Base-by-base conservation (phyloP, 495 filamentous ascomycete genomes). In the Tetracladium marchalianum region DNA sequence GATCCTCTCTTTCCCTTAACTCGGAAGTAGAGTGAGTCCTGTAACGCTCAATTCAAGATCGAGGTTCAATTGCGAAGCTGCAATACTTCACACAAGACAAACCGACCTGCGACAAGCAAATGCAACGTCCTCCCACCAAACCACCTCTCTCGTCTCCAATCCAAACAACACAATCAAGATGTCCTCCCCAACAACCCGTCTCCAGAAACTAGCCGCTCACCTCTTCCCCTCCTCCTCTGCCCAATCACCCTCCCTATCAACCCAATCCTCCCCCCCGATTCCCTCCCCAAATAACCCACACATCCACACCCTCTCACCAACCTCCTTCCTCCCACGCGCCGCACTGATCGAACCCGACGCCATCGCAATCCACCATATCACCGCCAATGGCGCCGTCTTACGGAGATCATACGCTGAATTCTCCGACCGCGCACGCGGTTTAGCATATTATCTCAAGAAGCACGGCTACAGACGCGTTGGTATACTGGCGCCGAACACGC, bases 321-420 rank as follows among this genome's bases (percentile, higher is more conserved):
- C 93, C 1, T 80, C 77, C 64, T 97, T 95, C 61, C 75, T 98
- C 11, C 82, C 83, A 31, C 79, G 90, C 42, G 92, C 92, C 22
- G 92, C 90, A 4, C 69, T 73, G 33, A 90, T 98, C 53, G 92
- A 98, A 62, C 92, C 92, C 18, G 72, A 90, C 57, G 89, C 85
- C 34, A 72, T 79, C 59, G 92, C 90, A 39, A 85, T 97, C 56
- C 82, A 87, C 64, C 92, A 98, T 64, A 59, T 86, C 41, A 95
- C 88, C 0, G 77, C 86, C 44, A 90, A 92, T 62, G 73, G 77
- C 52, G 75, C 77, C 50, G 47, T 66, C 4, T 69, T 98, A 6
- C 72, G 83, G 18, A 71, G 89, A 43, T 79, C 77, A 2, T 98
- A 98, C 58, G 61, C 67, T 44, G 84, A 94, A 54, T 72, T 84